Conservation (phyloP, 352 stramenopile species). For the Phytopythium ostracodes region DNA sequence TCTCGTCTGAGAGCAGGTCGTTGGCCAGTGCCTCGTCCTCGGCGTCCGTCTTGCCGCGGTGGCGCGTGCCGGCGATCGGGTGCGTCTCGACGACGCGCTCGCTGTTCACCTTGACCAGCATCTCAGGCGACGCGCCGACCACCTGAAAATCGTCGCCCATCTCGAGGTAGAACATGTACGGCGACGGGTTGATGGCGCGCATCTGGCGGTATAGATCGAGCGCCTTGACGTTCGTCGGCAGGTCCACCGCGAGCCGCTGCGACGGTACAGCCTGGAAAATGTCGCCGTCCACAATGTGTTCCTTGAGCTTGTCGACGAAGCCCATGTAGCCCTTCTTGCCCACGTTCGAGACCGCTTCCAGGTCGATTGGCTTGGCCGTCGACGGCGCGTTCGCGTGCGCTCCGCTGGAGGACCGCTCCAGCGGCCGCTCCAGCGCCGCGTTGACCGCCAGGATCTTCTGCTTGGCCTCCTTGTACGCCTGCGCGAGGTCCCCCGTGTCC, state of each 20-base stretch:
- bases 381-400: constrained; percentile 43
- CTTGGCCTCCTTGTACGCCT: constrained; percentile 68
- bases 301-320: constrained; percentile 85
- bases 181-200: constrained; percentile 85
- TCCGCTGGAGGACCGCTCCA: constrained; percentile 50
- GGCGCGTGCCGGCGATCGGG: constrained; percentile 86
- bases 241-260: constrained; percentile 66
- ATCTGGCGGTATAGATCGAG: constrained; percentile 88
- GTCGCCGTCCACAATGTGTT: constrained; percentile 86
- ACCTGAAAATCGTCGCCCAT: constrained; percentile 84
- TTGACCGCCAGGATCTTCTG: constrained; percentile 70
- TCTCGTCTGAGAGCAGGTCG: constrained; percentile 83
- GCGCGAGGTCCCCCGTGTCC: constrained; percentile 55
- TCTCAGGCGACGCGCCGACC: constrained; percentile 84
- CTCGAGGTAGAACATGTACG: constrained; percentile 90
- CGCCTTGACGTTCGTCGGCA: constrained; percentile 60
- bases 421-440: constrained; percentile 53
- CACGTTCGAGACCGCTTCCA: constrained; percentile 79
- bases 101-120: constrained; percentile 88
- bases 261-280: constrained; percentile 90
- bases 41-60: constrained; percentile 77
- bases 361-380: constrained; percentile 41
- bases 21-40: constrained; percentile 79
- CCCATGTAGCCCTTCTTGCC: constrained; percentile 82
- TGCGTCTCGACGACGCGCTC: constrained; percentile 84